Evolutionary conservation across 441 rosid genomes (phyloP), one percentile per base, ranked within the genome.

Genomic region (Euphorbia corollata): DNA sequence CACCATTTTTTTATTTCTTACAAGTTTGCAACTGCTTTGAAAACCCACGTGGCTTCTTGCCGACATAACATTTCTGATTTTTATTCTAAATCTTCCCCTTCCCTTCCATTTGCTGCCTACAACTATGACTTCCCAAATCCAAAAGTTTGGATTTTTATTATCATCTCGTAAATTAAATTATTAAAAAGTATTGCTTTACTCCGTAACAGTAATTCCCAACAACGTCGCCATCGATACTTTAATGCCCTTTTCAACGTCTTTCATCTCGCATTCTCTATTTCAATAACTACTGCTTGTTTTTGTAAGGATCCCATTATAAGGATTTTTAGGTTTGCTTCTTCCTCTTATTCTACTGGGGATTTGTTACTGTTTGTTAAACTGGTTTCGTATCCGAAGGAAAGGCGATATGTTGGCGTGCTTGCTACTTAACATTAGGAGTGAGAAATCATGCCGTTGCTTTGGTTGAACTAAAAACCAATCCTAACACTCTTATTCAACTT

Each of bases 401-500:
- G 70, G 60, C 68, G 72, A 69, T 22, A 22, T 63, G 72, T 58
- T 81, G 48, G 67, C 74, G 72, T 79, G 73, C 43, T 32, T 41
- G 63, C 61, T 77, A 69, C 81, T 74, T 81, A 71, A 19, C 77
- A 68, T 55, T 51, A 53, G 27, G 59, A 47, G 64, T 18, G 73
- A 43, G 68, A 71, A 67, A 60, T 75, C 72, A 67, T 71, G 41
- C 38, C 61, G 51, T 74, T 64, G 57, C 78, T 68, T 82, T 54
- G 71, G n/a, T 75, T 74, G 66, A 70, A 58, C 53, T 56, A 19
- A 39, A 59, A 80, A 79, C 80, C 65, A 54, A 76, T 81, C 78
- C 81, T 8, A 78, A 73, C 67, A 23, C 66, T 39, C 51, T 77
- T 1, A 2, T 57, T 78, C 73, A 39, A 18, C 78, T 73, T 79